Percentiles rank a stretch among this genome's conserved stretches.
phyloP scores from a whole-genome alignment of 106 monocot species.

The Posidonia australis region DNA sequence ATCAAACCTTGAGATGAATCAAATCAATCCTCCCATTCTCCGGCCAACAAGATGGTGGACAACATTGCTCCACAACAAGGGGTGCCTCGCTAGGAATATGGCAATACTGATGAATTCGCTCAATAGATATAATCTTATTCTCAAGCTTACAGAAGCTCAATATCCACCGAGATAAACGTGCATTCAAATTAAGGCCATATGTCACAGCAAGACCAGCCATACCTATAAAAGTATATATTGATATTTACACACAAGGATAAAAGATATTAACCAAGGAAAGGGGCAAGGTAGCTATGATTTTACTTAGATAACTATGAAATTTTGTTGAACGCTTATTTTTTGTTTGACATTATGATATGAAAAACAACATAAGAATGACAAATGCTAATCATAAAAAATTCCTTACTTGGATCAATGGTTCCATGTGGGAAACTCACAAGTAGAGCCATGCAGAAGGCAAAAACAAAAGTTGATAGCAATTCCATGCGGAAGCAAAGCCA shows the following conservation, averaged over 20 bases:
- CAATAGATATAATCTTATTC: slow-evolving; percentile 92
- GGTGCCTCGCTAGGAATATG: slow-evolving; percentile 81
- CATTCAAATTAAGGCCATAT: slow-evolving; percentile 91
- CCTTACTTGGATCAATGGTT: slow-evolving; percentile 89
- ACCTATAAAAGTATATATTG: slow-evolving; percentile 28
- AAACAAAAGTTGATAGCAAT: slow-evolving; percentile 89
- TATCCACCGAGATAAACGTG: slow-evolving; percentile 90
- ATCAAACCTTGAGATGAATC: slow-evolving; percentile 64
- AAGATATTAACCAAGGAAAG: neutral
- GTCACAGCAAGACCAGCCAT: slow-evolving; percentile 99
- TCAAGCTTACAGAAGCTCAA: slow-evolving; percentile 98
- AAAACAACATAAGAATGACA: neutral
- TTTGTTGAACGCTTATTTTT: neutral
- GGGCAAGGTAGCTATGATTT: neutral
- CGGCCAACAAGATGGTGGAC: slow-evolving; percentile 74
- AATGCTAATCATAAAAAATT: neutral
- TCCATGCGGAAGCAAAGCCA: slow-evolving; percentile 99
- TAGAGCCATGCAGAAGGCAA: slow-evolving; percentile 89
- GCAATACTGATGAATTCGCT: slow-evolving; percentile 92
- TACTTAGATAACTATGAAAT: neutral
- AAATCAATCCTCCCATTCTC: slow-evolving; percentile 68
- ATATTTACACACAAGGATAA: neutral
- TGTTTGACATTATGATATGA: neutral
- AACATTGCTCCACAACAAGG: slow-evolving; percentile 39
- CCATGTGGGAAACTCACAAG: slow-evolving; percentile 96